Percentiles rank a stretch among this genome's conserved stretches.
phyloP scores from a whole-genome alignment of 257 asterid species.

The Orobanche coerulescens region DNA sequence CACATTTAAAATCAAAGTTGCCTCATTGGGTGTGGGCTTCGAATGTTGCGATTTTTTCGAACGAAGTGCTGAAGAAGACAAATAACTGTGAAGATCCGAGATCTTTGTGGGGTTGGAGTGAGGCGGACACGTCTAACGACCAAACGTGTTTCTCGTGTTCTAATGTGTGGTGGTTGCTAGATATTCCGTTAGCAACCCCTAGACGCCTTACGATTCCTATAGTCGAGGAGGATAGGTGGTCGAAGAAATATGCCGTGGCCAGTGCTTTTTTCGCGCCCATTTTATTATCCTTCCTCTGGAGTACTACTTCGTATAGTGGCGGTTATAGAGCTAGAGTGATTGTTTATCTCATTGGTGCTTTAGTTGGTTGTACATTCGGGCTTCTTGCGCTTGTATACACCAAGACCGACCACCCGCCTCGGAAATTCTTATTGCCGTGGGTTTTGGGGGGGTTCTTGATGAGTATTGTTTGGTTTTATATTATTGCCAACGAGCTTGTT shows the following conservation, averaged over 20 bases:
- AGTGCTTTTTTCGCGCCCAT: slow-evolving; percentile 59
- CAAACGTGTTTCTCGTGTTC: slow-evolving; percentile 39
- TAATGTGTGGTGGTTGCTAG: slow-evolving; percentile 35
- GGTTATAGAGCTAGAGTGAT: slow-evolving; percentile 12
- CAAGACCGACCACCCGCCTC: slow-evolving; percentile 43
- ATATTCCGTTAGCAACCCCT: slow-evolving; percentile 51
- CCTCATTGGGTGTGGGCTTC: slow-evolving; percentile 67
- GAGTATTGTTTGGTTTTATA: slow-evolving; percentile 82
- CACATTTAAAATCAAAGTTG: slow-evolving; percentile 32
- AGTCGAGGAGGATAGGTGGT: slow-evolving; percentile 75
- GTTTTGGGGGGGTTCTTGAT: slow-evolving; percentile 68
- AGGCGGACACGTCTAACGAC: slow-evolving; percentile 19
- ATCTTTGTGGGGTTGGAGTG: slow-evolving; percentile 65
- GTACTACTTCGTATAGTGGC: slow-evolving; percentile 17
- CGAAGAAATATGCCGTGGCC: slow-evolving; percentile 50
- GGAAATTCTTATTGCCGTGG: slow-evolving; percentile 46
- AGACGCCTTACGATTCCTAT: slow-evolving; percentile 66
- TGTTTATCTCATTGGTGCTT: slow-evolving; percentile 26
- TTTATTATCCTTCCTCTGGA: slow-evolving; percentile 49
- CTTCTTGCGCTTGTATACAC: slow-evolving; percentile 41
- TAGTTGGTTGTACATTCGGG: slow-evolving; percentile 39
- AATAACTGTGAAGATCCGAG: slow-evolving; percentile 16
- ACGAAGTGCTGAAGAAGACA: slow-evolving; percentile 27
- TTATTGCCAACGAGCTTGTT: slow-evolving; percentile 72
- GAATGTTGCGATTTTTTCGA: slow-evolving; percentile 48